These are phyloP conservation scores for Hirschfeldia incana DNA, from an alignment of 345 rosid species.

Conservation along the genomic window DNA sequence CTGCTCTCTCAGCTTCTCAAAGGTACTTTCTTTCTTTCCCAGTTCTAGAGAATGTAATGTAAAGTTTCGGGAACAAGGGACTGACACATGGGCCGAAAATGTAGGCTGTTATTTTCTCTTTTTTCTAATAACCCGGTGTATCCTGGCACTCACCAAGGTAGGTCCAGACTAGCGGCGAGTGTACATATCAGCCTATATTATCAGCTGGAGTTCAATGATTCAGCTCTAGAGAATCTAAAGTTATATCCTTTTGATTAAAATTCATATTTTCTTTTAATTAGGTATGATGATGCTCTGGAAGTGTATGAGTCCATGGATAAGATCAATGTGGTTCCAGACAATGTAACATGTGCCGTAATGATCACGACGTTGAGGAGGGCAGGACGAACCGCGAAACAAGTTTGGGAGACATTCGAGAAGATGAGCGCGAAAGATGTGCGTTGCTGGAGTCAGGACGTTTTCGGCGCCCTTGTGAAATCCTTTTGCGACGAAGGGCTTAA, in stretches of 20 bases:
- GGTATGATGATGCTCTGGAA: conserved; percentile 74
- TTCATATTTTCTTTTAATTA: conserved; percentile 17
- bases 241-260: background rate
- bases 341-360: conserved; percentile 75
- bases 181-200: too few relatives aligned
- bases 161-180: too few relatives aligned
- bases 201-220: too few relatives aligned
- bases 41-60: too few relatives aligned
- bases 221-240: background rate
- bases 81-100: too few relatives aligned
- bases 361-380: conserved; percentile 70
- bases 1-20: conserved; percentile 59
- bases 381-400: conserved; percentile 70
- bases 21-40: conserved; percentile 43
- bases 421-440: conserved; percentile 75
- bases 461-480: conserved; percentile 71
- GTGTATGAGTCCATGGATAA: conserved; percentile 68
- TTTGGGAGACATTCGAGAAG: conserved; percentile 72
- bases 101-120: too few relatives aligned
- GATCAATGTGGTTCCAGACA: conserved; percentile 58
- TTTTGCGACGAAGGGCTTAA: conserved; percentile 84
- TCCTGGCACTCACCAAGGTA: too few relatives aligned
- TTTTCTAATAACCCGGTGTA: too few relatives aligned
- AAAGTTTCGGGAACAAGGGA: too few relatives aligned
- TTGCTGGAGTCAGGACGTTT: conserved; percentile 70